Percentiles rank a stretch among this genome's conserved stretches.
Conservation (phyloP, 2,329 filamentous ascomycete species). For the Xylariaceae sp. region DNA sequence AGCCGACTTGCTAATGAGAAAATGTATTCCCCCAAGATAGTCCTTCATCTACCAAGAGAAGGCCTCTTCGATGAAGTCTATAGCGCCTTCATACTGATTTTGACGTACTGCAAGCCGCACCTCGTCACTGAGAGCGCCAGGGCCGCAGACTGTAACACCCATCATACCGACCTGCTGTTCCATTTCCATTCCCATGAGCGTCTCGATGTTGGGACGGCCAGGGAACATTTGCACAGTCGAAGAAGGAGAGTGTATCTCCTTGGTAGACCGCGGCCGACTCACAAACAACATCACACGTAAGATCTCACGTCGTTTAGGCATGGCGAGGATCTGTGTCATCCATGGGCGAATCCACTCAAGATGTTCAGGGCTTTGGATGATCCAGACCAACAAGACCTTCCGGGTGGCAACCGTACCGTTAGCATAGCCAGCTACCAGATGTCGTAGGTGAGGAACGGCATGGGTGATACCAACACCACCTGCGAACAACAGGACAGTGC, state of each 20-base stretch:
- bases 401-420: conserved; percentile 66
- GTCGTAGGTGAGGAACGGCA: conserved; percentile 67
- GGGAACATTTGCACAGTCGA: conserved; percentile 82
- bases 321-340: conserved; percentile 75
- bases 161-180: conserved; percentile 69
- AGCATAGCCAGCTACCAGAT: conserved; percentile 63
- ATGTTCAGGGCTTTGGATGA: conserved; percentile 72
- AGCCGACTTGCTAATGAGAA: background rate
- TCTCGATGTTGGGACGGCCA: conserved; percentile 68
- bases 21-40: background rate
- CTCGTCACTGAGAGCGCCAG: conserved; percentile 68
- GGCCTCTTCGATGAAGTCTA: conserved; percentile 76
- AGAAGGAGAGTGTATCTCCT: conserved; percentile 74
- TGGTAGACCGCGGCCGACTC: conserved; percentile 66
- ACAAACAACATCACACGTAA: conserved; percentile 75
- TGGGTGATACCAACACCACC: conserved; percentile 79
- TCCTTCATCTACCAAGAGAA: conserved; percentile 51
- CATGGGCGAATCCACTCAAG: conserved; percentile 78
- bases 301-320: conserved; percentile 68
- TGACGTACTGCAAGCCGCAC: conserved; percentile 62
- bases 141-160: conserved; percentile 69
- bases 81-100: conserved; percentile 58
- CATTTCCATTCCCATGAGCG: conserved; percentile 67
- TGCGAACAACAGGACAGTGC: conserved; percentile 72
- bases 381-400: conserved; percentile 71